Evolutionary conservation across 1,284 basidiomycete genomes (phyloP).

Genomic region (Tylopilus orsonianus): DNA sequence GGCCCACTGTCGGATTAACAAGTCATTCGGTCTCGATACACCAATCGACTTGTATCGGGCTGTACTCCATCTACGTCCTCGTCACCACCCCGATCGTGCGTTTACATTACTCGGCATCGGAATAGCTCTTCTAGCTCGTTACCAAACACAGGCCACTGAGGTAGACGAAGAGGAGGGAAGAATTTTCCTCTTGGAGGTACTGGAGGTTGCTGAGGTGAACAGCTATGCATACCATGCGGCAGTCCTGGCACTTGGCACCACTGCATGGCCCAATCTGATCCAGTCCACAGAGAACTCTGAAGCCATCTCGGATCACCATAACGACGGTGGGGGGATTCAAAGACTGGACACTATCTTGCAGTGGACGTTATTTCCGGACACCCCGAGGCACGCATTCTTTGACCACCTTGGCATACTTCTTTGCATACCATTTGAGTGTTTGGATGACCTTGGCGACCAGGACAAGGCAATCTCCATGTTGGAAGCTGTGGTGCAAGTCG

Average conservation of each 20-base stretch:
- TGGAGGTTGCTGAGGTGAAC: neutral
- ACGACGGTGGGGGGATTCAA: neutral
- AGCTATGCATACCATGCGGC: neutral
- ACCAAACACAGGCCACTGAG: neutral
- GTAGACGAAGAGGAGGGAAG: neutral
- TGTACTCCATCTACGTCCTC: neutral
- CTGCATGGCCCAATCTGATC: neutral
- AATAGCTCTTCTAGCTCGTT: neutral
- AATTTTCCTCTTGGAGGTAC: neutral
- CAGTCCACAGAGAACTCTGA: neutral
- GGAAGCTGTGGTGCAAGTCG: neutral
- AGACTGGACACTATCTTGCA: neutral
- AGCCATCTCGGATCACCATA: no score
- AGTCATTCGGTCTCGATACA: neutral
- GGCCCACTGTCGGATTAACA: neutral
- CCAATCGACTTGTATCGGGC: neutral
- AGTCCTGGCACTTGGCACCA: neutral
- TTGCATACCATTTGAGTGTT: neutral
- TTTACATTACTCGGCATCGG: neutral
- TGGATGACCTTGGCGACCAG: no score
- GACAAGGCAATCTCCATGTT: neutral
- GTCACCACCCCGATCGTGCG: neutral
- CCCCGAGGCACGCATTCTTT: neutral
- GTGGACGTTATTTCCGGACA: neutral
- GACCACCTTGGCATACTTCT: neutral